A percentile compares a stretch with the other conserved stretches of the same genome.
Conservation (phyloP, 768 basidiomycete species). For the Stropharia rugosoannulata region DNA sequence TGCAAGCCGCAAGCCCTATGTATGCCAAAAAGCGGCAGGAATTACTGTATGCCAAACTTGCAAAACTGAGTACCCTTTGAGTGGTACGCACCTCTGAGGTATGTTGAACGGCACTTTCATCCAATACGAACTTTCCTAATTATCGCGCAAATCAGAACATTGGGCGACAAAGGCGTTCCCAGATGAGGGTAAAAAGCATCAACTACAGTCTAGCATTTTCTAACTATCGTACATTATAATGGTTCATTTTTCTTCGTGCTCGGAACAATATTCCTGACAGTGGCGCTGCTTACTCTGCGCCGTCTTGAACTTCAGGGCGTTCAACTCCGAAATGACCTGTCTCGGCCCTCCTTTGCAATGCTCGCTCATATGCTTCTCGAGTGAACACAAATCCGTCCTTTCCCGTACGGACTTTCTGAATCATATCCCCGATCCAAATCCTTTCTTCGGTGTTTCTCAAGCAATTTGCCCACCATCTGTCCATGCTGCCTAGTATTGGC, state of each 20-base stretch:
- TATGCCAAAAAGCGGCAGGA: constrained; percentile 50
- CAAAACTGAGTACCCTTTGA: constrained; percentile 29
- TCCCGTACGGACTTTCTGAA: constrained; percentile 47
- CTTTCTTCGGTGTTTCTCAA: constrained; percentile 61
- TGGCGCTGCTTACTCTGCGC: background rate
- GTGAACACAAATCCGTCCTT: constrained; percentile 48
- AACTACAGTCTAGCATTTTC: too few species aligned
- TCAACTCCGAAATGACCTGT: constrained; percentile 31
- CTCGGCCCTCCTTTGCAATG: constrained; percentile 39
- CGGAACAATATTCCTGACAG: background rate
- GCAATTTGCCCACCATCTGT: constrained; percentile 78
- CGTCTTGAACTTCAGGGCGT: constrained; percentile 6
- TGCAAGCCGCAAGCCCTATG: constrained; percentile 53
- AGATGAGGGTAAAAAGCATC: too few species aligned
- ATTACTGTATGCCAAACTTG: constrained; percentile 45
- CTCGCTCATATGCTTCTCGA: constrained; percentile 53
- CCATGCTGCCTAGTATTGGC: constrained; percentile 61
- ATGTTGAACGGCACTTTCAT: too few species aligned
- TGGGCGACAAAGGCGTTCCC: too few species aligned
- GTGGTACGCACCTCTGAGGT: background rate
- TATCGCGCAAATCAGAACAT: too few species aligned
- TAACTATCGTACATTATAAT: too few species aligned
- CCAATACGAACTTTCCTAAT: too few species aligned
- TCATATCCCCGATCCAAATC: constrained; percentile 48
- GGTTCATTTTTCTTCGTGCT: background rate